Base-by-base conservation (phyloP, 768 basidiomycete species). In the Fibroporia radiculosa region DNA sequence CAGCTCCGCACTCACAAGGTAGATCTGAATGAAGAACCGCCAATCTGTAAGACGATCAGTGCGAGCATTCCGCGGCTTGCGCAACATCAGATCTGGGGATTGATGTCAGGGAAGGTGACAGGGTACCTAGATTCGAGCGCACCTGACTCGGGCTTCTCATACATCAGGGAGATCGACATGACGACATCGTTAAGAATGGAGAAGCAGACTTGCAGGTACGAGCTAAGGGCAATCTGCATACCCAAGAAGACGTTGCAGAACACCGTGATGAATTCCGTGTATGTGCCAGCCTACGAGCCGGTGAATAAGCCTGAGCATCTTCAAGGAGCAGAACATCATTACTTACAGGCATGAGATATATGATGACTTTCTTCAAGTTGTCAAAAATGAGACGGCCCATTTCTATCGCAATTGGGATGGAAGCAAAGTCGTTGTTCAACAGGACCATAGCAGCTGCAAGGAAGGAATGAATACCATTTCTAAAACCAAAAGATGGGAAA, bases 361-460 rank as follows among this genome's bases (percentile, higher is more conserved):
- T 48, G 4, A 71, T 69, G 13, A 72, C 63, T 65, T 80, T 75
- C 65, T 75, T 72, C 26, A 83, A 64, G 52, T 83, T 83, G 55
- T 81, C 79, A 53, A 75, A 82, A 14, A 77, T 74, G 12, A 80
- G 66, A 28, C 78, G 75, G 29, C 82, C 82, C 57, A 81, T 80
- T 58, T 79, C 69, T 52, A 83, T 73, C 1, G 77, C 82, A 34
- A 70, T 70, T 39, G 78, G 68, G 48, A 84, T 82, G 1, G 78
- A 75, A 1, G 78, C 74, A 51, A 85, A 80, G 56, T 81, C 78
- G 45, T 80, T 75, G 39, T 80, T 68, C 13, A 85, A 67, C 13
- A 84, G 71, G 43, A 83, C 70, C 53, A 81, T 80, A 5, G 79
- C 71, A 4, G 80, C 79, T 62, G 38, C 6, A 75, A n/a, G n/a